phyloP scores from a whole-genome alignment of 805 yeast genomes.

The Metschnikowia cerradonensis region DNA sequence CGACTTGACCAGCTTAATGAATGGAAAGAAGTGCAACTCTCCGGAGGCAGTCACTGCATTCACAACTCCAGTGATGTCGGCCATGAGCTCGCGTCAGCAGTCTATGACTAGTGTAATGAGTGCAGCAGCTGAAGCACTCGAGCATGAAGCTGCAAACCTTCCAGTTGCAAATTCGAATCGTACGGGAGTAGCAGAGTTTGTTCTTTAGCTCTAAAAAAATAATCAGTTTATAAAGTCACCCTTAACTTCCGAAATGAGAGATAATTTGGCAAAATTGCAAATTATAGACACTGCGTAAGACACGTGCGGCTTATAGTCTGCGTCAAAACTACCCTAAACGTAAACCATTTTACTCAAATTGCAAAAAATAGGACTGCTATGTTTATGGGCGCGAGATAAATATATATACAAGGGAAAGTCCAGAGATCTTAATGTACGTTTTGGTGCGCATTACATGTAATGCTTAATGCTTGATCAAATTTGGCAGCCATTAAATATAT shows the following conservation, averaged over 20 bases:
- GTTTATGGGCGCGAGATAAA: not conserved
- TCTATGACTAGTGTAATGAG: conserved; percentile 11
- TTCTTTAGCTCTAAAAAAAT: not conserved
- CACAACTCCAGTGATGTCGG: conserved; percentile 17
- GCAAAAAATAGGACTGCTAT: not conserved
- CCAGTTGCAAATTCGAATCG: not conserved
- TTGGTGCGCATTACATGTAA: not conserved
- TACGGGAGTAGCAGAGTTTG: not conserved
- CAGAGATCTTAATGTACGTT: not conserved
- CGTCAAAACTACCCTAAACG: not conserved
- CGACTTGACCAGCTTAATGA: conserved; percentile 8
- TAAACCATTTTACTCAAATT: not conserved
- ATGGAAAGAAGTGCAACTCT: conserved; percentile 16
- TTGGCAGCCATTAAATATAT: not conserved
- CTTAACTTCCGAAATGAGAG: not conserved
- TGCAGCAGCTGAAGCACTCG: not conserved
- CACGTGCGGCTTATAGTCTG: not conserved
- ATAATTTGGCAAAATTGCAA: not conserved
- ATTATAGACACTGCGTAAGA: not conserved
- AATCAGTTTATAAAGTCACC: not conserved
- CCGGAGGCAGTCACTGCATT: conserved; percentile 17
- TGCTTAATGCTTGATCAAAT: not conserved
- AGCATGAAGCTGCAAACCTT: not conserved
- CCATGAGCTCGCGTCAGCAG: conserved; percentile 13
- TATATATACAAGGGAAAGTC: not conserved